phyloP scores from a whole-genome alignment of 768 basidiomycete genomes.

The Chalciporus chontae region DNA sequence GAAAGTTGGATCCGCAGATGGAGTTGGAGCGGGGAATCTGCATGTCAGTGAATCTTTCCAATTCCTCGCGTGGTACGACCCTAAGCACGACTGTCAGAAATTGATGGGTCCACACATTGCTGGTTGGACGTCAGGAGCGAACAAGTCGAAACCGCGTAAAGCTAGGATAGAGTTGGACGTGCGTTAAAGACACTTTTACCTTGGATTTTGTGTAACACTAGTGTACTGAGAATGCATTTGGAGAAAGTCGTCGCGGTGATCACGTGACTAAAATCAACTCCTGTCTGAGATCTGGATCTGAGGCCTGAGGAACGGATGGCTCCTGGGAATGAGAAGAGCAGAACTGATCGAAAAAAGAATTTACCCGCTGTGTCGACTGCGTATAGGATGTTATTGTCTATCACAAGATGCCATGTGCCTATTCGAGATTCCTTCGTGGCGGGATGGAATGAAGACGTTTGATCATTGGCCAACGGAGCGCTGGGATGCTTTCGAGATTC shows the following conservation, averaged over 20 bases:
- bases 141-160: neutral
- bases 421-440: neutral
- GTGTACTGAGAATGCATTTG: neutral
- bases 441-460: neutral
- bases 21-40: conserved; percentile 25
- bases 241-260: neutral
- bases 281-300: neutral
- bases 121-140: neutral
- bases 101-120: conserved; percentile 19
- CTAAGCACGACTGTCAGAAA: conserved; percentile 10
- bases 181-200: neutral
- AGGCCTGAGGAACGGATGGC: no score
- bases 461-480: neutral
- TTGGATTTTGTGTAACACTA: neutral
- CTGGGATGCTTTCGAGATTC: neutral
- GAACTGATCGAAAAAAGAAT: neutral
- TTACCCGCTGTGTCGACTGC: neutral
- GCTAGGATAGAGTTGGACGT: neutral
- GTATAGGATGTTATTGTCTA: no score
- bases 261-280: conserved; percentile 4
- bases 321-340: neutral
- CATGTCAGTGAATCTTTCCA: conserved; percentile 19
- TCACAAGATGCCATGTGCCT: neutral
- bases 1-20: conserved; percentile 22
- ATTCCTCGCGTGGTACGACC: neutral